These are phyloP conservation scores for Strobilomyces dryophilus DNA, from an alignment of 768 basidiomycete species.

Conservation along the genomic window DNA sequence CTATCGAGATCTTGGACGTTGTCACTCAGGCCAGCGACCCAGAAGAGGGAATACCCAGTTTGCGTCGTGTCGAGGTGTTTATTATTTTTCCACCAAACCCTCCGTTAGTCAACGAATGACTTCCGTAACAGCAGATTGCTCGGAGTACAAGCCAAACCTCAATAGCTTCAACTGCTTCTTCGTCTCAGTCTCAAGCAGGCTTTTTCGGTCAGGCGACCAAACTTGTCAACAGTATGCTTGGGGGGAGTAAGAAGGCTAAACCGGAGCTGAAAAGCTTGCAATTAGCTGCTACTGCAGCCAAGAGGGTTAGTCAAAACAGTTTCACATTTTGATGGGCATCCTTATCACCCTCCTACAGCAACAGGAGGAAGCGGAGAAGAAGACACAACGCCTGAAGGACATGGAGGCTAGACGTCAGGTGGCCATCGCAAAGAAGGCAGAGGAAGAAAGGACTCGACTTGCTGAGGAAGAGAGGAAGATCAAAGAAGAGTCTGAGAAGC, in stretches of 20 bases:
- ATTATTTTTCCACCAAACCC: background rate
- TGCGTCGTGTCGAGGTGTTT: slow-evolving; percentile 42
- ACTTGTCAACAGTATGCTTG: slow-evolving; percentile 61
- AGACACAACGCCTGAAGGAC: slow-evolving; percentile 66
- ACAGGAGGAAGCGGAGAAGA: slow-evolving; percentile 85
- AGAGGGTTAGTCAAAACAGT: slow-evolving; percentile 61
- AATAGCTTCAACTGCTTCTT: slow-evolving; percentile 39
- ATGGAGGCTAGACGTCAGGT: slow-evolving; percentile 80
- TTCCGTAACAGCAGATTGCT: slow-evolving; percentile 9
- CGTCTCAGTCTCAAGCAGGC: slow-evolving; percentile 46
- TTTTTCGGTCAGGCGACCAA: slow-evolving; percentile 71
- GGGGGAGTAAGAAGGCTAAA: slow-evolving; percentile 66
- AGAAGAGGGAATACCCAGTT: slow-evolving; percentile 40
- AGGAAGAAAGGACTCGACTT: slow-evolving; percentile 64
- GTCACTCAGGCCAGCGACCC: slow-evolving; percentile 31
- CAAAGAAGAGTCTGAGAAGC: slow-evolving; percentile 70
- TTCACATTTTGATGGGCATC: background rate
- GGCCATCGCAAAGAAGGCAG: slow-evolving; percentile 67
- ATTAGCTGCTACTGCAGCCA: slow-evolving; percentile 77
- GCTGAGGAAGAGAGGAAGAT: slow-evolving; percentile 67
- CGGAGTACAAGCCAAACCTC: slow-evolving; percentile 56
- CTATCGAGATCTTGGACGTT: slow-evolving; percentile 34
- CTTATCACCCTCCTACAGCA: slow-evolving; percentile 48
- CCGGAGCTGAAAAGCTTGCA: slow-evolving; percentile 79
- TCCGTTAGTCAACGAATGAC: slow-evolving; percentile 6